Percentiles rank a stretch among this genome's conserved stretches.
Evolutionary conservation across 2,329 filamentous ascomycete species (phyloP).

Genomic region (Exophiala sideris): DNA sequence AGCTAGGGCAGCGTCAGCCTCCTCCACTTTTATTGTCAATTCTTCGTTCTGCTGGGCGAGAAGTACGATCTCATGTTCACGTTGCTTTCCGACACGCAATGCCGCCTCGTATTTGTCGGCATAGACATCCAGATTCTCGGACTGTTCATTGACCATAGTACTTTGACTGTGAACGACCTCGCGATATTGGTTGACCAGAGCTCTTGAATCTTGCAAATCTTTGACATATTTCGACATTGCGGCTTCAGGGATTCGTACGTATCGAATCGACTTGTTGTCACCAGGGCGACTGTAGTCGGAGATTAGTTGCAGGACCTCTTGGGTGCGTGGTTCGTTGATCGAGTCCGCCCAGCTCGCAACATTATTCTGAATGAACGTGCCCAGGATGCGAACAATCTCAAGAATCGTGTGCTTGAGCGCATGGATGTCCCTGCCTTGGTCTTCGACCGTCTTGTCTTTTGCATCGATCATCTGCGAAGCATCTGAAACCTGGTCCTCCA

Average conservation of each 20-base stretch:
- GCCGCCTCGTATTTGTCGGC: conserved; percentile 12
- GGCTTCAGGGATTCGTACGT: conserved; percentile 20
- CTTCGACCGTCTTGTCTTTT: conserved; percentile 16
- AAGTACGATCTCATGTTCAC: conserved; percentile 21
- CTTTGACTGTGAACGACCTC: conserved; percentile 13
- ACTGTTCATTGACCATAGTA: conserved; percentile 18
- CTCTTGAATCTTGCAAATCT: conserved; percentile 10
- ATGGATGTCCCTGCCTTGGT: conserved; percentile 11
- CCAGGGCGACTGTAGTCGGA: conserved; percentile 14
- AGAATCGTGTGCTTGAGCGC: conserved; percentile 18
- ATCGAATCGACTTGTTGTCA: conserved; percentile 1
- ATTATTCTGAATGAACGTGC: conserved; percentile 20
- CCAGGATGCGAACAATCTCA: conserved; percentile 18
- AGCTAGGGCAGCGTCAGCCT: conserved; percentile 4
- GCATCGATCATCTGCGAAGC: conserved; percentile 7
- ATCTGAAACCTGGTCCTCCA: conserved; percentile 15
- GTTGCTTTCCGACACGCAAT: conserved; percentile 10
- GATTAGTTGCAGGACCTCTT: conserved; percentile 21
- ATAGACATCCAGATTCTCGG: conserved; percentile 8
- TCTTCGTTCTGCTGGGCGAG: conserved; percentile 15
- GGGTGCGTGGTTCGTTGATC: conserved; percentile 14
- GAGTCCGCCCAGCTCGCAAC: conserved; percentile 8
- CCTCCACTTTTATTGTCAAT: conserved; percentile 8
- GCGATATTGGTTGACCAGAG: conserved; percentile 13
- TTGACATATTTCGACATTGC: conserved; percentile 8